Evolutionary conservation across 2,329 filamentous ascomycete species (phyloP).

Genomic region (Daldinia eschscholtzii): DNA sequence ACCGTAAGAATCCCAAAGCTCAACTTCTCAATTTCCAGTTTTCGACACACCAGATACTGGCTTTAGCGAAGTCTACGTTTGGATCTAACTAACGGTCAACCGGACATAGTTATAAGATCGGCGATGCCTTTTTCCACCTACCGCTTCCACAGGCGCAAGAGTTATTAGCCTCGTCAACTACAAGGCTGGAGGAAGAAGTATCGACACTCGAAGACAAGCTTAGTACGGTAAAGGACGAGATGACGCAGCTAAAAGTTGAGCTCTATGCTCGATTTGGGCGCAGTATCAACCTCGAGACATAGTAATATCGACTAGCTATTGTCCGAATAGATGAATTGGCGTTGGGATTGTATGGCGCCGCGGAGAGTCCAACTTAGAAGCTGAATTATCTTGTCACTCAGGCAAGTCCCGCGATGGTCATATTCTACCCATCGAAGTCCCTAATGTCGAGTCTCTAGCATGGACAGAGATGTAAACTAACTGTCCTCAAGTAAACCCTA

Average conservation of each 20-base stretch:
- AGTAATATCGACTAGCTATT: conserved; percentile 48
- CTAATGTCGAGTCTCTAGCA: background rate
- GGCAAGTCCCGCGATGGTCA: conserved; percentile 5
- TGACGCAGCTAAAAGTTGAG: conserved; percentile 89
- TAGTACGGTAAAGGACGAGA: conserved; percentile 81
- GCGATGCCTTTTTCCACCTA: conserved; percentile 93
- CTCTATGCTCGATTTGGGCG: conserved; percentile 95
- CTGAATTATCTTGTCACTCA: background rate
- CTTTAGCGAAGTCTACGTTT: background rate
- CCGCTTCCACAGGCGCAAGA: conserved; percentile 88
- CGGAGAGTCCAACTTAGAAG: background rate
- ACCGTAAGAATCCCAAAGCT: conserved; percentile 70
- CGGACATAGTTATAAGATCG: conserved; percentile 85
- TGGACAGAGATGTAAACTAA: background rate
- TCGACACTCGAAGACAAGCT: conserved; percentile 81
- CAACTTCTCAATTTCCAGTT: background rate
- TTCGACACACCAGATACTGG: background rate
- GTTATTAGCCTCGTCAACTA: conserved; percentile 78
- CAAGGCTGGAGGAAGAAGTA: conserved; percentile 82
- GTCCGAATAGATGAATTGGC: background rate
- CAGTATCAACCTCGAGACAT: conserved; percentile 97
- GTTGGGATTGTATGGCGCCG: background rate
- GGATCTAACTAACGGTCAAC: conserved; percentile 22
- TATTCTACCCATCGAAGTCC: background rate
- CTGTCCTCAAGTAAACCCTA: background rate